phyloP scores from a whole-genome alignment of 768 basidiomycete species.

The Amanita pseudoporphyria region DNA sequence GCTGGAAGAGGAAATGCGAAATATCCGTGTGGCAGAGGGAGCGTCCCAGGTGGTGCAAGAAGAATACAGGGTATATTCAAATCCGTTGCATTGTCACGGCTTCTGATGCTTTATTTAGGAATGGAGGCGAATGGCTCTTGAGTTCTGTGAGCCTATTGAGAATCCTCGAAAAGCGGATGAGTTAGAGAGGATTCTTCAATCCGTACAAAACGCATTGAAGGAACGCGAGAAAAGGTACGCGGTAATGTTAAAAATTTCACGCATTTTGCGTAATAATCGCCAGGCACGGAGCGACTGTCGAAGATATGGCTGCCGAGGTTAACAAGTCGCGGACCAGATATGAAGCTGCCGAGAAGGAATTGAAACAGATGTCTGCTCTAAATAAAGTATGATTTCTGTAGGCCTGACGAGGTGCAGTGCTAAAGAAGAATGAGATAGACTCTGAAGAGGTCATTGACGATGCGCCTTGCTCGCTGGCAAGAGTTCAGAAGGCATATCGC shows the following conservation, averaged over 20 bases:
- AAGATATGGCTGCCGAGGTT: conserved; percentile 66
- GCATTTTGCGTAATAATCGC: conserved; percentile 3
- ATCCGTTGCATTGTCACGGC: background rate
- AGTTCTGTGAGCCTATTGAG: conserved; percentile 48
- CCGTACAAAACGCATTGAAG: conserved; percentile 52
- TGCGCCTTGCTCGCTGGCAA: conserved; percentile 70
- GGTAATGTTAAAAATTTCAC: background rate
- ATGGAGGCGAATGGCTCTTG: conserved; percentile 56
- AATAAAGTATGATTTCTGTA: conserved; percentile 46
- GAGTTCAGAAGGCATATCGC: conserved; percentile 85
- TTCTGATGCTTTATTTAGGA: conserved; percentile 23
- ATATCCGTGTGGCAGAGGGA: conserved; percentile 34
- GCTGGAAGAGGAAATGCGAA: conserved; percentile 36
- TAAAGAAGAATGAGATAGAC: conserved; percentile 34
- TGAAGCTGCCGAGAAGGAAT: conserved; percentile 49
- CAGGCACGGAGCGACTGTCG: conserved; percentile 70
- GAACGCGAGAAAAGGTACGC: conserved; percentile 56
- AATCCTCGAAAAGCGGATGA: conserved; percentile 48
- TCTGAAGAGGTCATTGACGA: conserved; percentile 52
- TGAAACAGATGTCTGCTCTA: conserved; percentile 52
- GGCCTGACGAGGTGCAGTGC: background rate
- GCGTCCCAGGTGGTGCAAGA: conserved; percentile 40
- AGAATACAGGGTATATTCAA: conserved; percentile 48
- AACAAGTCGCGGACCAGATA: conserved; percentile 52
- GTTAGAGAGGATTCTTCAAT: conserved; percentile 53